Percentiles rank a stretch among this genome's conserved stretches.
These are phyloP conservation scores for Boletus rex-veris DNA, from an alignment of 768 basidiomycete species.

Conservation along the genomic window DNA sequence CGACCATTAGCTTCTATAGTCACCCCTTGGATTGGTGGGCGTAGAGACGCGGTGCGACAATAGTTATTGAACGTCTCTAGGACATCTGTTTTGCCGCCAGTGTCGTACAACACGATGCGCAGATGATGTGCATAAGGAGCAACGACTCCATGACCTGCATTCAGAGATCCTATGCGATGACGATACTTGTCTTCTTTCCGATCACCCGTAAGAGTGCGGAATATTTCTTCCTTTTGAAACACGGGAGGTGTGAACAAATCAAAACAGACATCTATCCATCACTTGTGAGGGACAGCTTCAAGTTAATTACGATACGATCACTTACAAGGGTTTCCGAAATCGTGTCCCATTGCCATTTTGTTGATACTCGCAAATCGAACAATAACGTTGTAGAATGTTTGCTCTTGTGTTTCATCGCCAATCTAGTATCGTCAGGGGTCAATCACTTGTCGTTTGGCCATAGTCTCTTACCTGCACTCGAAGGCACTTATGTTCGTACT, in stretches of 20 bases:
- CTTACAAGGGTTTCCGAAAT: slow-evolving; percentile 65
- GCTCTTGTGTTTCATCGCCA: slow-evolving; percentile 52
- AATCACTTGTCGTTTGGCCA: background rate
- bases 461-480: slow-evolving; percentile 48
- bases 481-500: slow-evolving; percentile 67
- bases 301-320: background rate
- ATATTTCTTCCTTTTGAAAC: slow-evolving; percentile 58
- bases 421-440: slow-evolving; percentile 38
- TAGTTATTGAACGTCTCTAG: slow-evolving; percentile 50
- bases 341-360: slow-evolving; percentile 58
- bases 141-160: slow-evolving; percentile 54
- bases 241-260: slow-evolving; percentile 63
- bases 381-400: slow-evolving; percentile 47
- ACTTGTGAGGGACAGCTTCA: slow-evolving; percentile 9
- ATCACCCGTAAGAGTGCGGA: slow-evolving; percentile 43
- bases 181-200: slow-evolving; percentile 37
- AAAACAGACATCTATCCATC: slow-evolving; percentile 57
- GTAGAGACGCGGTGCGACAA: slow-evolving; percentile 49
- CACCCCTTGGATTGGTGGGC: slow-evolving; percentile 32
- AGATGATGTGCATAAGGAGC: slow-evolving; percentile 73
- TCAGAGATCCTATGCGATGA: slow-evolving; percentile 54
- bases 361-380: slow-evolving; percentile 57
- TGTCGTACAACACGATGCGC: slow-evolving; percentile 55
- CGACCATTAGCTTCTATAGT: slow-evolving; percentile 47
- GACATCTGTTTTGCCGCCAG: slow-evolving; percentile 37